These are phyloP conservation scores for Phytophthora agathidicida DNA, from an alignment of 352 stramenopile species.

Conservation along the genomic window DNA sequence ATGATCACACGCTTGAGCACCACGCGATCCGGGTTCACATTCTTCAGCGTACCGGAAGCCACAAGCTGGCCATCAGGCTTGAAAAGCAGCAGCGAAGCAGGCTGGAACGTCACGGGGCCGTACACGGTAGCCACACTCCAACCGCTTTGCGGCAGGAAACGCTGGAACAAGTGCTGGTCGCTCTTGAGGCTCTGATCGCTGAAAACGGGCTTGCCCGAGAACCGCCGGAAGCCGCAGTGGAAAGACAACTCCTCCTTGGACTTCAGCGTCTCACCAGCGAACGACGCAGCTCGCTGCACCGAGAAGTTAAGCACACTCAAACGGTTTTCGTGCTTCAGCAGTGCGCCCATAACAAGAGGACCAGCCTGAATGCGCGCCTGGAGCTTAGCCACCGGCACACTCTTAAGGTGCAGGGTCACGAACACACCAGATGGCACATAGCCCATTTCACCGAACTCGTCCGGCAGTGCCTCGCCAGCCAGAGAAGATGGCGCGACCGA, in stretches of 20 bases:
- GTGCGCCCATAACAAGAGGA: constrained; percentile 76
- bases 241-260: constrained; percentile 97
- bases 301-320: constrained; percentile 98
- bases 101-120: constrained; percentile 96
- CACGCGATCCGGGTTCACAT: constrained; percentile 97
- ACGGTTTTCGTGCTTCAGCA: constrained; percentile 98
- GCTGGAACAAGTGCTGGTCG: constrained; percentile 99
- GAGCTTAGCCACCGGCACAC: constrained; percentile 64
- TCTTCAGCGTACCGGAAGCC: constrained; percentile 94
- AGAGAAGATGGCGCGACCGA: constrained; percentile 40
- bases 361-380: constrained; percentile 62
- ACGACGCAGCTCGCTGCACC: constrained; percentile 83
- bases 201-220: constrained; percentile 94
- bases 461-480: constrained; percentile 23
- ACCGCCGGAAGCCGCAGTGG: constrained; percentile 96
- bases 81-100: constrained; percentile 96
- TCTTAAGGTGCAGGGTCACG: constrained; percentile 89
- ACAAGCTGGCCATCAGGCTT: constrained; percentile 85
- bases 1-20: constrained; percentile 98
- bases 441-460: constrained; percentile 71
- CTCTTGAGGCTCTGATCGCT: constrained; percentile 98
- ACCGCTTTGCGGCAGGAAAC: constrained; percentile 93
- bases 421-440: constrained; percentile 95
- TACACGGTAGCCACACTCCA: constrained; percentile 93
- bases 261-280: constrained; percentile 91